Percentiles rank a stretch among this genome's conserved stretches.
Conservation (phyloP, 2,329 filamentous ascomycete species). For the Aspergillus sp. region DNA sequence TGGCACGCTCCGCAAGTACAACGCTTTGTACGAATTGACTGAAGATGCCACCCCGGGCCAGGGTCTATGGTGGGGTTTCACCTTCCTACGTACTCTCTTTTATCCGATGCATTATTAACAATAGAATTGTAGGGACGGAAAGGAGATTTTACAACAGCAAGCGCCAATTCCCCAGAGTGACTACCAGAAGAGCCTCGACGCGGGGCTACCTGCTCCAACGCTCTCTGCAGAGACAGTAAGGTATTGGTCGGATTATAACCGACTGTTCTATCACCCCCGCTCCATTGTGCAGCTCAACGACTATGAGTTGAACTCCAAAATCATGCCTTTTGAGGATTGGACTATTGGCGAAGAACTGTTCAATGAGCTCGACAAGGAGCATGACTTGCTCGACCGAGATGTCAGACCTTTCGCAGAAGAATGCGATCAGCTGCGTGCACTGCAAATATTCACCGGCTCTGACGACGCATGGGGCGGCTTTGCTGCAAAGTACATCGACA, state of each 20-base stretch:
- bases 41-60: constrained; percentile 37
- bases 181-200: constrained; percentile 79
- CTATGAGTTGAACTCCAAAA: constrained; percentile 76
- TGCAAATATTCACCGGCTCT: constrained; percentile 72
- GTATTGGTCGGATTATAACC: constrained; percentile 96
- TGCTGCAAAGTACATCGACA: constrained; percentile 70
- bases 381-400: constrained; percentile 88
- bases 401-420: constrained; percentile 86
- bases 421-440: constrained; percentile 85
- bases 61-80: constrained; percentile 47
- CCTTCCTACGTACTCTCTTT: background rate
- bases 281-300: constrained; percentile 86
- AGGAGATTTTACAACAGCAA: constrained; percentile 68
- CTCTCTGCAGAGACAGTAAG: constrained; percentile 73
- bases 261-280: constrained; percentile 86
- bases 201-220: constrained; percentile 63
- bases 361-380: constrained; percentile 69
- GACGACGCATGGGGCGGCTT: constrained; percentile 86
- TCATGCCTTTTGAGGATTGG: constrained; percentile 83
- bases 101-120: background rate
- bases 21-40: constrained; percentile 75
- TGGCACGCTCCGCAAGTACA: constrained; percentile 82
- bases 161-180: constrained; percentile 66
- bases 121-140: constrained; percentile 58
- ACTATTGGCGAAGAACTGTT: constrained; percentile 74